Conservation (phyloP, 139 green algal species). For the Gonium pectorale region DNA sequence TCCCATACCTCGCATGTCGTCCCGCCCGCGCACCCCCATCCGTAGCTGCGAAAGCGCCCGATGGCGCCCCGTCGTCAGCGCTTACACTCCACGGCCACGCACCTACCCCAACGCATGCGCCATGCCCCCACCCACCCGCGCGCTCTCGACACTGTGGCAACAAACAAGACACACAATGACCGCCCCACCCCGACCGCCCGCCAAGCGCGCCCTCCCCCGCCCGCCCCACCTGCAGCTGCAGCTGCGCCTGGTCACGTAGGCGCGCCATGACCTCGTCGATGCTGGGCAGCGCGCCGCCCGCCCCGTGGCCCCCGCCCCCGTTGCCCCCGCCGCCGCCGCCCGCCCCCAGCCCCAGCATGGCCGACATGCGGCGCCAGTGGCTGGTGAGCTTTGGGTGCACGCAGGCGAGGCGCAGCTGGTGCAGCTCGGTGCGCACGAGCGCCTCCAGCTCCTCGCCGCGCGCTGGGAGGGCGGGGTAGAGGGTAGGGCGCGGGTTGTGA, state of each 20-base stretch:
- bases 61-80: no score
- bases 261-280: constrained; percentile 68
- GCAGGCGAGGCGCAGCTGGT: constrained; percentile 81
- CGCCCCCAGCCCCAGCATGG: constrained; percentile 43
- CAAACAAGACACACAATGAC: no score
- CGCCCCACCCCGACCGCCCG: no score
- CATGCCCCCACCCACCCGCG: no score
- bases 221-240: constrained; percentile 52
- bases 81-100: no score
- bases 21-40: no score
- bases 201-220: not conserved
- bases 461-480: not conserved
- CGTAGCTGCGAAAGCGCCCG: no score
- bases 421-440: constrained; percentile 44
- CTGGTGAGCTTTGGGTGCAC: constrained; percentile 84
- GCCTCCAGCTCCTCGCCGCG: constrained; percentile 32
- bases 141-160: no score
- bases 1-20: no score
- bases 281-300: constrained; percentile 16
- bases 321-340: constrained; percentile 31
- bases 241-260: constrained; percentile 68
- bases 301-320: no score
- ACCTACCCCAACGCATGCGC: no score
- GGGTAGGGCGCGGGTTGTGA: not conserved
- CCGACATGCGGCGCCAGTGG: constrained; percentile 57